Conservation (phyloP, 1,284 basidiomycete species). For the Pterula multifida region DNA sequence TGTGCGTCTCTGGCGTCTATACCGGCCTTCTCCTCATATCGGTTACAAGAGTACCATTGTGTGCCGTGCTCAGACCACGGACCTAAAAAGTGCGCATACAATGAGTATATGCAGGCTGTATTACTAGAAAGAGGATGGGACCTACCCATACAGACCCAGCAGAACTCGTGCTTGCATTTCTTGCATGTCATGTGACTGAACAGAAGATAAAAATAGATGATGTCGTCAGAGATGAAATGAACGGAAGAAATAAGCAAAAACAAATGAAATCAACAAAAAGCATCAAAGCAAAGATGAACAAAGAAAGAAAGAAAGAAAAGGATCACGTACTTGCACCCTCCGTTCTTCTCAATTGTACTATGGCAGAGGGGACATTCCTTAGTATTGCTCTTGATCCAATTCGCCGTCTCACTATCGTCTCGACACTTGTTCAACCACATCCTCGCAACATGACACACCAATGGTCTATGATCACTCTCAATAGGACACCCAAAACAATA, state of each 20-base stretch:
- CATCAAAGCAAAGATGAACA: too few species aligned
- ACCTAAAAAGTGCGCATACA: slow-evolving; percentile 35
- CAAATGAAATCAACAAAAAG: too few species aligned
- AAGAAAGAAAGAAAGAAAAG: slow-evolving; percentile 5
- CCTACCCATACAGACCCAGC: slow-evolving; percentile 72
- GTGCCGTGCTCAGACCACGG: slow-evolving; percentile 98
- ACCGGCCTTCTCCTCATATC: slow-evolving; percentile 90
- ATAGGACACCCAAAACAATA: slow-evolving; percentile 91
- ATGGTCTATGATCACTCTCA: slow-evolving; percentile 82
- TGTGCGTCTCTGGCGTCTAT: slow-evolving; percentile 85
- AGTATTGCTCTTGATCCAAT: slow-evolving; percentile 99
- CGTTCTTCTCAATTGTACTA: slow-evolving; percentile 98
- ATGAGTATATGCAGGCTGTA: neutral
- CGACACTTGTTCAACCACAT: slow-evolving; percentile 96
- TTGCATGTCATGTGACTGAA: slow-evolving; percentile 97
- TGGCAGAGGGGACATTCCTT: slow-evolving; percentile 95
- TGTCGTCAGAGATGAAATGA: too few species aligned
- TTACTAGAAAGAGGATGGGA: slow-evolving; percentile 3
- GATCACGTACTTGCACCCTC: slow-evolving; percentile 89
- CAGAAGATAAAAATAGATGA: slow-evolving; percentile 3
- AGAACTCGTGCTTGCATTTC: slow-evolving; percentile 90
- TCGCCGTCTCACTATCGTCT: slow-evolving; percentile 96
- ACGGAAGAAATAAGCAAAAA: slow-evolving; percentile 3
- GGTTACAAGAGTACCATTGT: slow-evolving; percentile 96
- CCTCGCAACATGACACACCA: slow-evolving; percentile 81